Evolutionary conservation across 352 stramenopile genomes (phyloP), one percentile per base, ranked within the genome.

Genomic region (Pythium dissotocum): DNA sequence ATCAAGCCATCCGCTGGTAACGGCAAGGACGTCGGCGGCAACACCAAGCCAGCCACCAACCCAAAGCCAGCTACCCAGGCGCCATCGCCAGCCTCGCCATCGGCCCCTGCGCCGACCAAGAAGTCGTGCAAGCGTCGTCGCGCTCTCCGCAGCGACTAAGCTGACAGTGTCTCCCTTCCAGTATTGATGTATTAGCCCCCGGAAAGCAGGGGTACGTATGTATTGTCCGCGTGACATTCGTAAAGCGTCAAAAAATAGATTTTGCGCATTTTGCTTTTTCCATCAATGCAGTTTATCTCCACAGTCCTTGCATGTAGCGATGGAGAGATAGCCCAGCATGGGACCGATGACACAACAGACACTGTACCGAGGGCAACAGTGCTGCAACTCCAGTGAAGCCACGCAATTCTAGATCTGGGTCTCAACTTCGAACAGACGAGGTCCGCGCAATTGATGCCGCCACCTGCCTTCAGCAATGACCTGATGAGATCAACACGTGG

Each of bases 171-270:
- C 28, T 30, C 28, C 21, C 18, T 9, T 8, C 48, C 8, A 35
- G 21, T n/a, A 16, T 55, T 55, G 21, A 55, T 55, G 48, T 55
- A 55, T 55, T 35, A 55, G 48, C 48, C 48, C 26, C 48, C 48
- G 21, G 6, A 52, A 26, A 26, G 48, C 8, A 35, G 48, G 48
- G 48, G 48, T 55, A 55, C 38, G 48, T 55, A 55, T 55, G 48
- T 55, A 55, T 55, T 36, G 48, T 55, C 48, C 48, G 48, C 48
- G 48, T 55, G 48, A 35, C 48, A 55, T 55, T 55, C 48, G 21
- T 32, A 55, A 30, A 55, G 21, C 48, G 48, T 55, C 48, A 55
- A 55, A 55, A 9, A 55, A 55, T 55, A 55, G 48, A 55, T 55
- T 55, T 55, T 55, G 48, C 48, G 21, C 26, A 14, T 33, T 33